Evolutionary conservation across 73 alveolate species (phyloP).

Genomic region (Effrenium voratum): DNA sequence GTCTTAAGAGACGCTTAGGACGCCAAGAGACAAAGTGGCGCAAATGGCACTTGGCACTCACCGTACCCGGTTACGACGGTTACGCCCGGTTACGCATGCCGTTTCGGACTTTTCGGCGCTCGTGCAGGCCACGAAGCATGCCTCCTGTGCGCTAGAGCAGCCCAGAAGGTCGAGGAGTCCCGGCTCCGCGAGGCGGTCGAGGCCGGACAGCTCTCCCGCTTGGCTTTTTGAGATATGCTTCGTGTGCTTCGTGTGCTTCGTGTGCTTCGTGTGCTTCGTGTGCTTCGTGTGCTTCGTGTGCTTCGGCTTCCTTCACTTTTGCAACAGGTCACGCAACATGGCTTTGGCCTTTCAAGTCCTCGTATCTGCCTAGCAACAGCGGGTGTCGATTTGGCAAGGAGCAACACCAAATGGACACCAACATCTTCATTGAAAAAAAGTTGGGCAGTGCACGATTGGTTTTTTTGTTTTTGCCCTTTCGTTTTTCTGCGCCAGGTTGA

Average conservation of each 20-base stretch:
- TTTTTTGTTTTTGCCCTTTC: neutral
- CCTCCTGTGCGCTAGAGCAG: conserved; percentile 47
- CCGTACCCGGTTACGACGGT: too few relatives aligned
- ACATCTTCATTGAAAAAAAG: neutral
- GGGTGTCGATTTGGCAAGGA: too few relatives aligned
- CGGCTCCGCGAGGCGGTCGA: conserved; percentile 59
- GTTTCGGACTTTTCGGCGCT: neutral
- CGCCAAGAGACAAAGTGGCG: too few relatives aligned
- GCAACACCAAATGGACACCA: too few relatives aligned
- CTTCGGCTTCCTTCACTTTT: neutral
- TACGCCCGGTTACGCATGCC: neutral
- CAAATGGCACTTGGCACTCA: too few relatives aligned
- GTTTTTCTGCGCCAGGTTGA: neutral
- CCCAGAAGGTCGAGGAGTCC: conserved; percentile 44
- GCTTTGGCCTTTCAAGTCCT: too few relatives aligned
- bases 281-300: neutral
- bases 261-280: neutral
- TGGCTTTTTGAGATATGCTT: neutral
- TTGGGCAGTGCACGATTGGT: neutral
- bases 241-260: neutral
- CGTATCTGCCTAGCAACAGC: too few relatives aligned
- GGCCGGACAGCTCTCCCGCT: neutral
- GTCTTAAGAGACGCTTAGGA: too few relatives aligned
- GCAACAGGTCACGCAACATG: neutral
- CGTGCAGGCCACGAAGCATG: conserved; percentile 29